Percentiles rank a stretch among this genome's conserved stretches.
These are phyloP conservation scores for Dictyostelium discoideum DNA, from an alignment of 78 protist genomes.

Conservation along the genomic window DNA sequence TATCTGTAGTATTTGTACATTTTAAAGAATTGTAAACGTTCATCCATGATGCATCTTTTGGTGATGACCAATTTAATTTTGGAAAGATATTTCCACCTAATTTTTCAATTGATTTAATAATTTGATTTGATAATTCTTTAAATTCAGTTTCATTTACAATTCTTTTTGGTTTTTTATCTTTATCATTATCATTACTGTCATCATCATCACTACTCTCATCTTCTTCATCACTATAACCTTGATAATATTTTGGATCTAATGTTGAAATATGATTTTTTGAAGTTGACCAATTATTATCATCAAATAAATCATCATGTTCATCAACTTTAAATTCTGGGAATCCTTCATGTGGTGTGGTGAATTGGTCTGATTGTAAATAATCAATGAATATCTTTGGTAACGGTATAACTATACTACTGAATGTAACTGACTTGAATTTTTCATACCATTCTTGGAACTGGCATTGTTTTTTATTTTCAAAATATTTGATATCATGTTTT, in stretches of 20 bases:
- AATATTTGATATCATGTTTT: conserved; percentile 4
- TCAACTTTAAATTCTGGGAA: conserved; percentile 37
- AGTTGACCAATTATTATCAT: conserved; percentile 56
- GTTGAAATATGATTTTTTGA: neutral
- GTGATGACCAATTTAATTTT: conserved; percentile 83
- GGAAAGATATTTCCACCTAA: conserved; percentile 76
- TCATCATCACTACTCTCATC: conserved; percentile 9
- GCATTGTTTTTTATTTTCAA: conserved; percentile 38
- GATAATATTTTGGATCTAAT: conserved; percentile 36
- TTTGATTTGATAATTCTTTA: conserved; percentile 23
- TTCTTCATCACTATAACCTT: conserved; percentile 15
- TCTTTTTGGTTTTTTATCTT: neutral
- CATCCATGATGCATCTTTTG: conserved; percentile 81
- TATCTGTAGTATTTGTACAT: conserved; percentile 57
- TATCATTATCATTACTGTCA: neutral
- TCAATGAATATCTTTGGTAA: conserved; percentile 56
- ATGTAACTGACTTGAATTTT: conserved; percentile 27
- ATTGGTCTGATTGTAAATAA: conserved; percentile 52
- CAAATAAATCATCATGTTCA: neutral
- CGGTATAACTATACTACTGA: conserved; percentile 25
- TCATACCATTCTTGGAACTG: conserved; percentile 35
- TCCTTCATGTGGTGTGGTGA: neutral
- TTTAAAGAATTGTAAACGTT: neutral
- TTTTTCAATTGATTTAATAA: conserved; percentile 30
- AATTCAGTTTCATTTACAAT: neutral